Evolutionary conservation across 306 rosid genomes (phyloP).

Genomic region (Mimosa pudica): DNA sequence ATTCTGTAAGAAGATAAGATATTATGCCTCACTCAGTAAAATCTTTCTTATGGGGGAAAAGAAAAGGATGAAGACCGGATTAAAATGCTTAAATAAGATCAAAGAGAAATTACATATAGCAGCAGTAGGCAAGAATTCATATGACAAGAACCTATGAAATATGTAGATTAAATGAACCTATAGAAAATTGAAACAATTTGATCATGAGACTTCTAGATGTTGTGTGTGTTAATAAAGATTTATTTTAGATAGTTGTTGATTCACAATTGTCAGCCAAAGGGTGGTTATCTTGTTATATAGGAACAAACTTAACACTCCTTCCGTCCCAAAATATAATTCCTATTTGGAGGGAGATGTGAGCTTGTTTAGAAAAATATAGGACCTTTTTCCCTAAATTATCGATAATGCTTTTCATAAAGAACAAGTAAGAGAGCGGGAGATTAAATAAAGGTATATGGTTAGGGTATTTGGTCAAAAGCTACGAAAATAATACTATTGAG

Average conservation of each 20-base stretch:
- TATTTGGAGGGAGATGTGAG: too few relatives aligned
- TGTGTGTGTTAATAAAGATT: too few relatives aligned
- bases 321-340: too few relatives aligned
- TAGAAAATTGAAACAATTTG: neutral
- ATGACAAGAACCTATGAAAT: neutral
- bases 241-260: neutral
- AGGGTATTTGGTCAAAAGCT: too few relatives aligned
- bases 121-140: neutral
- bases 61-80: neutral
- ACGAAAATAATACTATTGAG: too few relatives aligned
- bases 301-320: neutral
- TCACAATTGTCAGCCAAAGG: neutral
- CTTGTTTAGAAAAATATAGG: too few relatives aligned
- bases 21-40: neutral
- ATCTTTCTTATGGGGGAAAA: neutral
- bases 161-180: neutral
- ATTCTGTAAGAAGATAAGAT: slow-evolving; percentile 3
- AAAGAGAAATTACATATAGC: neutral
- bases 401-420: too few relatives aligned
- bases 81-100: neutral
- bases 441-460: too few relatives aligned
- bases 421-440: too few relatives aligned
- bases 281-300: neutral
- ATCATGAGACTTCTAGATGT: neutral
- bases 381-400: too few relatives aligned